A percentile compares a stretch with the other conserved stretches of the same genome.
Evolutionary conservation across 345 rosid genomes (phyloP).

Genomic region (Melaleuca quinquenervia): DNA sequence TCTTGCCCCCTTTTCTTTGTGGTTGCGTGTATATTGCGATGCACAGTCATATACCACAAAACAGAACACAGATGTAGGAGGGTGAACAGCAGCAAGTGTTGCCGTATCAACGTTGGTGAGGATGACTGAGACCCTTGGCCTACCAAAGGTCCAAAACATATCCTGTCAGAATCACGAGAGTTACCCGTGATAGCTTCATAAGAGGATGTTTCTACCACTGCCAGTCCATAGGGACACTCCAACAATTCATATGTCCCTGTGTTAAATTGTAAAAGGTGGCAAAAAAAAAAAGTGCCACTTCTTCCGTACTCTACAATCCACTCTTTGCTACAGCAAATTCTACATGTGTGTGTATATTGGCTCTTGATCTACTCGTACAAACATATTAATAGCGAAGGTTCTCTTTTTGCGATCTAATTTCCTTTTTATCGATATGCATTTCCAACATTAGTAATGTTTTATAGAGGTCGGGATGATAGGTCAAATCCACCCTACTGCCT

Average conservation of each 20-base stretch:
- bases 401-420: neutral
- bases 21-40: neutral
- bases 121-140: neutral
- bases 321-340: neutral
- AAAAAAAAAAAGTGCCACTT: neutral
- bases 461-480: neutral
- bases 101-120: neutral
- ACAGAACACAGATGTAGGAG: neutral
- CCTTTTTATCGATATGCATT: neutral
- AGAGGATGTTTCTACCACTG: neutral
- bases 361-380: neutral
- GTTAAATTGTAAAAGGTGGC: neutral
- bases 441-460: neutral
- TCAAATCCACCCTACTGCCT: neutral
- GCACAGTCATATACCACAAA: neutral
- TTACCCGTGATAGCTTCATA: neutral
- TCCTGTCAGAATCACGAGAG: neutral
- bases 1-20: neutral
- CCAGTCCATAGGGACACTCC: neutral
- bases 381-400: neutral
- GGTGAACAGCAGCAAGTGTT: neutral
- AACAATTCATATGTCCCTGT: neutral
- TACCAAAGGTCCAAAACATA: neutral
- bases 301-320: neutral
- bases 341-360: neutral